phyloP scores from a whole-genome alignment of 176 grass and related monocot genomes.

The Phoenix dactylifera region DNA sequence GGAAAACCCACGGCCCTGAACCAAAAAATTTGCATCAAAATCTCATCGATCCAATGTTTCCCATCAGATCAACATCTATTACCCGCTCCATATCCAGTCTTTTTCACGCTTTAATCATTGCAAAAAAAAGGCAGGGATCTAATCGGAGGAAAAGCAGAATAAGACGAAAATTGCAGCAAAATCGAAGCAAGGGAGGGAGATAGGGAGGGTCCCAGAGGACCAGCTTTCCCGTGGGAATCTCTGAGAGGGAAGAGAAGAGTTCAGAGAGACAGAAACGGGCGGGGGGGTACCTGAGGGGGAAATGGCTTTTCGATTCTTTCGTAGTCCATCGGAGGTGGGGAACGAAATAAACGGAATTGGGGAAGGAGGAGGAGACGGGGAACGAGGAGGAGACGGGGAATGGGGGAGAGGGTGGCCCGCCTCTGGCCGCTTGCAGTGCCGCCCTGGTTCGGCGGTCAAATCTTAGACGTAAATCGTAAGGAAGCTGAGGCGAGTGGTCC shows the following conservation, averaged over 20 bases:
- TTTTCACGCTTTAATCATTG: constrained; percentile 9
- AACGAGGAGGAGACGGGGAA: too few species aligned
- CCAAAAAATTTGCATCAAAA: background rate
- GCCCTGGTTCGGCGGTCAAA: too few species aligned
- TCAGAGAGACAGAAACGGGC: background rate
- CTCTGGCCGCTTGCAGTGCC: too few species aligned
- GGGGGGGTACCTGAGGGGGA: constrained; percentile 35
- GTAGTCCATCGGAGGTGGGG: constrained; percentile 48
- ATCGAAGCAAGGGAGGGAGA: background rate
- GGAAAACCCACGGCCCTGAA: constrained; percentile 81
- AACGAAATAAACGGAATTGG: too few species aligned
- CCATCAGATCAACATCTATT: background rate
- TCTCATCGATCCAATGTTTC: background rate
- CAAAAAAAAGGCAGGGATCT: background rate
- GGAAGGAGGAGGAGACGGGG: too few species aligned
- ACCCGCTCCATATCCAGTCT: constrained; percentile 1
- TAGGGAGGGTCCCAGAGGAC: background rate
- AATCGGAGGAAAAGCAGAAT: background rate
- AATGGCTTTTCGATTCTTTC: constrained; percentile 92
- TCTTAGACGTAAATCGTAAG: too few species aligned
- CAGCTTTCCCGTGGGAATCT: constrained; percentile 8
- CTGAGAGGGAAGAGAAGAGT: background rate
- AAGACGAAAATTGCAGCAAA: constrained; percentile 1
- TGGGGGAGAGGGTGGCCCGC: too few species aligned
- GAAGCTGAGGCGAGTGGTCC: too few species aligned